Evolutionary conservation across 2,329 filamentous ascomycete genomes (phyloP).

Genomic region (Claviceps monticola): DNA sequence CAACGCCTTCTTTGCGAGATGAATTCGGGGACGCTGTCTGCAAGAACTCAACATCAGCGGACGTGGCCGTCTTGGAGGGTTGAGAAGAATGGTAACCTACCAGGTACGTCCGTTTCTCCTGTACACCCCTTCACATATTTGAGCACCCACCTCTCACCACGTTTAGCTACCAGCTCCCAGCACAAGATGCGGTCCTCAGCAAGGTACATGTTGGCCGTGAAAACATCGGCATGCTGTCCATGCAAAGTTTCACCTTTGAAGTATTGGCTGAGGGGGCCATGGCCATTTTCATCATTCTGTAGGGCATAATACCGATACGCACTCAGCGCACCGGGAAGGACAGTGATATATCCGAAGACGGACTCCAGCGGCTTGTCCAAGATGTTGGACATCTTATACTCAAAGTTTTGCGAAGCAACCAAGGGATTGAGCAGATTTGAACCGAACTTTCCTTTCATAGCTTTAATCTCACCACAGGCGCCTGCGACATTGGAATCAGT

Average conservation of each 20-base stretch:
- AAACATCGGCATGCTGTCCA: slow-evolving; percentile 90
- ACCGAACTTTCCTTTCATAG: slow-evolving; percentile 80
- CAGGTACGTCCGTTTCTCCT: slow-evolving; percentile 94
- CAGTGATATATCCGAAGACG: slow-evolving; percentile 96
- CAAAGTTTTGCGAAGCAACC: slow-evolving; percentile 95
- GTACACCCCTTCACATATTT: slow-evolving; percentile 96
- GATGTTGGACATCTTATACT: slow-evolving; percentile 99
- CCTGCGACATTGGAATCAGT: slow-evolving; percentile 95
- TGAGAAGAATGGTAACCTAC: slow-evolving; percentile 37
- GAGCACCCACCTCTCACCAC: slow-evolving; percentile 88
- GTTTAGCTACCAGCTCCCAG: slow-evolving; percentile 92
- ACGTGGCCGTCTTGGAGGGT: not conserved
- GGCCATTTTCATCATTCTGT: slow-evolving; percentile 91
- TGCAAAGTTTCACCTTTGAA: slow-evolving; percentile 98
- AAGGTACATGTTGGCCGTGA: slow-evolving; percentile 93
- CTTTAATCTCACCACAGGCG: slow-evolving; percentile 94
- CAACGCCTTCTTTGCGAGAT: slow-evolving; percentile 92
- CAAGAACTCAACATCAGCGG: slow-evolving; percentile 12
- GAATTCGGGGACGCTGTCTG: slow-evolving; percentile 87
- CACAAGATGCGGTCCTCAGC: slow-evolving; percentile 83
- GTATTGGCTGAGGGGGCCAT: slow-evolving; percentile 91
- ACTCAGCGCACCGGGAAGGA: slow-evolving; percentile 84
- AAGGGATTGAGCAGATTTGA: slow-evolving; percentile 80
- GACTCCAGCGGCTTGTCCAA: slow-evolving; percentile 94
- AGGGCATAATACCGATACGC: slow-evolving; percentile 92